Percentiles rank a stretch among this genome's conserved stretches.
phyloP scores from a whole-genome alignment of 495 filamentous ascomycete species.

The Penicillium canariense region DNA sequence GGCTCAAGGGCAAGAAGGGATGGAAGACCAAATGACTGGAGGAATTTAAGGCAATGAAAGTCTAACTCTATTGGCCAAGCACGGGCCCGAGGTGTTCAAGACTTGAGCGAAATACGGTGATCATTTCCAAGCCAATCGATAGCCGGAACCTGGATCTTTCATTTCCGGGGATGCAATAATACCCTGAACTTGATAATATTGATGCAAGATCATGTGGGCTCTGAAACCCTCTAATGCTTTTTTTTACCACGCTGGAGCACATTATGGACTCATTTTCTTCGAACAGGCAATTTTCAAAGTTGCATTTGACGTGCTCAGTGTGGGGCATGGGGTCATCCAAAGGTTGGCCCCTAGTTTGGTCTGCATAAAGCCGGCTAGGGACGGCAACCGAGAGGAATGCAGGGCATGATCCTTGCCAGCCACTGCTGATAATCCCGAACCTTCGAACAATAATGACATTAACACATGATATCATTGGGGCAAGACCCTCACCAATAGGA shows the following conservation, averaged over 20 bases:
- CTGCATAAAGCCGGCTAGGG: constrained; percentile 6
- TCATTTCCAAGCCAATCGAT: not conserved
- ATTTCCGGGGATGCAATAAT: not conserved
- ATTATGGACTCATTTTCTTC: not conserved
- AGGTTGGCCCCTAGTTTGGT: constrained; percentile 1
- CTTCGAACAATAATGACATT: not conserved
- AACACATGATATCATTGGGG: not conserved
- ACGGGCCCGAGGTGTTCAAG: not conserved
- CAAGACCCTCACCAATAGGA: not conserved
- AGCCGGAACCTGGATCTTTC: not conserved
- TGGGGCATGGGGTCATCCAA: constrained; percentile 19
- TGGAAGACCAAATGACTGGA: constrained; percentile 15
- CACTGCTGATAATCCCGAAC: not conserved
- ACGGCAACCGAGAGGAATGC: constrained; percentile 15
- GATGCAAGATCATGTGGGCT: not conserved
- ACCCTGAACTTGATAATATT: constrained; percentile 6
- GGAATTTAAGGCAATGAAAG: constrained; percentile 6
- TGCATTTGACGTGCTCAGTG: constrained; percentile 17
- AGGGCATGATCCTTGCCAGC: not conserved
- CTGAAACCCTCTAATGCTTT: not conserved
- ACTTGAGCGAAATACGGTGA: not conserved
- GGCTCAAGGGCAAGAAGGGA: constrained; percentile 7
- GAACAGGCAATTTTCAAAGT: not conserved
- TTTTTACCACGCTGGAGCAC: not conserved
- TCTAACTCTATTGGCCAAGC: not conserved